Percentiles rank a stretch among this genome's conserved stretches.
phyloP scores from a whole-genome alignment of 257 asterid genomes.

The Solanum tacnaense region DNA sequence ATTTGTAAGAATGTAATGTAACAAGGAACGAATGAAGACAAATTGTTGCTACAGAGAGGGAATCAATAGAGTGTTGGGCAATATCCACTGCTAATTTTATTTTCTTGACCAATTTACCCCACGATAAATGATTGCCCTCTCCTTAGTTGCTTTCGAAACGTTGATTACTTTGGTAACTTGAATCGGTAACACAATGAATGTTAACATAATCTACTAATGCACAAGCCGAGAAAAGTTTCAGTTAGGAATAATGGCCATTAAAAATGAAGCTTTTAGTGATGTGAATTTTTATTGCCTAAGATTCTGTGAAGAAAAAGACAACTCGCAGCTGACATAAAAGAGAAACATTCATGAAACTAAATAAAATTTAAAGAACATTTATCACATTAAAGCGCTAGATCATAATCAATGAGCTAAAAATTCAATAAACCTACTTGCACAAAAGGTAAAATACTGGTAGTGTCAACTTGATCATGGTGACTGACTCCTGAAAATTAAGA shows the following conservation, averaged over 20 bases:
- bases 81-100: not conserved
- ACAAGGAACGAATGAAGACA: not conserved
- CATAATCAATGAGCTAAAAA: not conserved
- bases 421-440: conserved; percentile 41
- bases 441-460: conserved; percentile 51
- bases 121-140: not conserved
- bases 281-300: not conserved
- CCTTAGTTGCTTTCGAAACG: not conserved
- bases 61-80: not conserved
- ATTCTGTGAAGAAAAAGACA: not conserved
- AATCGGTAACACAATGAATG: not conserved
- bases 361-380: not conserved
- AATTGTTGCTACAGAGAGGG: not conserved
- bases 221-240: not conserved
- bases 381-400: not conserved
- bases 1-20: not conserved
- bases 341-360: not conserved
- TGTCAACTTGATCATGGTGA: conserved; percentile 83
- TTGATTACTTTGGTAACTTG: not conserved
- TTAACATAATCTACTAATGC: not conserved
- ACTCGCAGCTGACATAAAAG: not conserved
- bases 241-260: not conserved
- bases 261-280: not conserved
- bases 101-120: not conserved
- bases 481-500: conserved; percentile 60